Evolutionary conservation across 2,329 filamentous ascomycete species (phyloP).

Genomic region (Fusarium ambrosium): DNA sequence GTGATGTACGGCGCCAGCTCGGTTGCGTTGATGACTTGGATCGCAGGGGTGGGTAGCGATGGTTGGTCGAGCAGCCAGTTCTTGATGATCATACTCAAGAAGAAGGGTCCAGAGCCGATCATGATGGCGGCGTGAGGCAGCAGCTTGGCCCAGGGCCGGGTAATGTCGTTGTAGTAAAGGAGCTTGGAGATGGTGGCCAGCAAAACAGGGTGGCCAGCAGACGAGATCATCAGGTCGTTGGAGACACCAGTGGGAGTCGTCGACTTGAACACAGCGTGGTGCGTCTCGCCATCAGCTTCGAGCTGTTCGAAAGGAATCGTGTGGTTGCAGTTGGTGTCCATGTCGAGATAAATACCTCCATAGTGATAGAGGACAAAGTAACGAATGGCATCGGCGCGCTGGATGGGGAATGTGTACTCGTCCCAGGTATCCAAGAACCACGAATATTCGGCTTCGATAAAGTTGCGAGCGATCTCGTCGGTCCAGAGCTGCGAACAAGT

Average conservation of each 20-base stretch:
- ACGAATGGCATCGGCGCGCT: conserved; percentile 78
- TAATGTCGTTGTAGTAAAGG: conserved; percentile 69
- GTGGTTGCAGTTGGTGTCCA: conserved; percentile 51
- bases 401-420: conserved; percentile 77
- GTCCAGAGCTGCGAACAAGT: conserved; percentile 73
- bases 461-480: conserved; percentile 74
- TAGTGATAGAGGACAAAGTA: conserved; percentile 81
- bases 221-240: conserved; percentile 83
- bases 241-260: conserved; percentile 83
- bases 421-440: conserved; percentile 80
- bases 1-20: conserved; percentile 50
- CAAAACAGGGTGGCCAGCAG: conserved; percentile 82
- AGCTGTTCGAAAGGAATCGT: conserved; percentile 48
- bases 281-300: conserved; percentile 37
- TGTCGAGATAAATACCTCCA: conserved; percentile 80
- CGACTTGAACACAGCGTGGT: conserved; percentile 51
- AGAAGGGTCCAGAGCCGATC: conserved; percentile 82
- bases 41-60: conserved; percentile 42
- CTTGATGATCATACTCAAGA: conserved; percentile 81
- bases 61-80: conserved; percentile 73
- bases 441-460: conserved; percentile 77
- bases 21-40: conserved; percentile 48
- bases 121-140: conserved; percentile 81
- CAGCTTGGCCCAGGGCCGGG: conserved; percentile 73
- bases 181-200: conserved; percentile 76